Base-by-base conservation (phyloP, 352 stramenopile species). In the Sclerospora graminicola region DNA sequence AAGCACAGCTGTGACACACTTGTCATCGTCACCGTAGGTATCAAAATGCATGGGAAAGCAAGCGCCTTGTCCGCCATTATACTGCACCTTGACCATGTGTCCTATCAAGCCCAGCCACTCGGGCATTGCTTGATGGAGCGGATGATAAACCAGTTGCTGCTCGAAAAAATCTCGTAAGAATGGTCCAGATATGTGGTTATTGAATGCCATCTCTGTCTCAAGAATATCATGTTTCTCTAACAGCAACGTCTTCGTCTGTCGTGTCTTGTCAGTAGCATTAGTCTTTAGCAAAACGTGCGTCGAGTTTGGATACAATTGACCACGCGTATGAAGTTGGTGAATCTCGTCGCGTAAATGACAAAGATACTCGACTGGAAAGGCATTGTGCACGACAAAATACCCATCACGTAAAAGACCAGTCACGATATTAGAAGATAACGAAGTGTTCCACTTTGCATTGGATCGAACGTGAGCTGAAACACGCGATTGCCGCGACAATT, bases 41-140 rank as follows among this genome's bases (percentile, higher is more conserved):
- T 26, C 82, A 32, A 87, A 92, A 42, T 94, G 82, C 59, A 85
- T 66, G 0, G 82, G 82, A 43, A 94, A 94, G 51, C 80, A 92
- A 1, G 78, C 82, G 11, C 80, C 78, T 39, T 49, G 39, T 37
- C 82, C 82, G 38, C 78, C 59, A 40, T 87, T 94, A 41, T 76
- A 68, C 52, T 94, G 82, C 8, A 92, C 49, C 53, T 94, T 91
- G 41, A 88, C 40, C 70, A 86, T 83, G 38, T 76, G 63, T 8
- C 54, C 62, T 10, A 44, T 41, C 13, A 86, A 45, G 8, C 43
- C 51, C 10, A 88, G 41, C 67, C 75, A 81, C 8, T 45, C 1
- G 1, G 66, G 71, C 39, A 76, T 41, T 11, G 41, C 34, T 23
- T 36, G 45, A 21, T 57, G 38, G 15, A 86, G 41, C 6, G 66